These are phyloP conservation scores for Cydonia oblonga DNA, from an alignment of 331 rosid genomes.

Conservation along the genomic window DNA sequence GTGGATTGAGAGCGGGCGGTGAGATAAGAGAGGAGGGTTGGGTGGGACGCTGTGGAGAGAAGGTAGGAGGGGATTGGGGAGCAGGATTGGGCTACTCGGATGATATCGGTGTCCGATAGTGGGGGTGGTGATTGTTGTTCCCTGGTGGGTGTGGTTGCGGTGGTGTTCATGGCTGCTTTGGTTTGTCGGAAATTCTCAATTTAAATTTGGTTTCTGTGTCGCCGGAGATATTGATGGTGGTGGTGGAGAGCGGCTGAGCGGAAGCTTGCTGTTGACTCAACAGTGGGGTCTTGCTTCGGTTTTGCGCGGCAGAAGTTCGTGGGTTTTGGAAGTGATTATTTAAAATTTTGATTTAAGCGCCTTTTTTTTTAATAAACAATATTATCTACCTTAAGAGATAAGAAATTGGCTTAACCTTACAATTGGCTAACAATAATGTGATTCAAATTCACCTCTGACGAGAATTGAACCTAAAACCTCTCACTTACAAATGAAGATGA, in stretches of 20 bases:
- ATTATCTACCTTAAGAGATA: no score
- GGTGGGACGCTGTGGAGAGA: constrained; percentile 18
- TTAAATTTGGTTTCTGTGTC: background rate
- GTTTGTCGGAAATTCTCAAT: background rate
- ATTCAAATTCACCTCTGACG: rapidly evolving
- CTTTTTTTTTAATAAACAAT: background rate
- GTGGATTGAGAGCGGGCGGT: constrained; percentile 15
- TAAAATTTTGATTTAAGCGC: background rate
- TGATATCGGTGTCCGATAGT: constrained; percentile 12
- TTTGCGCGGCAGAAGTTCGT: constrained; percentile 4
- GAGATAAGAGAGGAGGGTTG: constrained; percentile 22
- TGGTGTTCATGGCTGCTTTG: constrained; percentile 3
- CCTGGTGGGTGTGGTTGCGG: background rate
- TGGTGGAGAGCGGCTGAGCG: background rate
- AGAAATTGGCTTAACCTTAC: rapidly evolving
- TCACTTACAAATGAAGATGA: rapidly evolving
- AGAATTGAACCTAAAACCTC: no score
- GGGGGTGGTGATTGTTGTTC: background rate
- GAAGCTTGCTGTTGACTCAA: background rate
- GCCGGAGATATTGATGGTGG: background rate
- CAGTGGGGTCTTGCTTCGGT: background rate
- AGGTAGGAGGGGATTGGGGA: constrained; percentile 19
- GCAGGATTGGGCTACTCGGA: constrained; percentile 21
- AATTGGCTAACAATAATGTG: rapidly evolving
- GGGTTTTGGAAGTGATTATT: background rate